Evolutionary conservation across 306 rosid species (phyloP).

Genomic region (Datisca glomerata): DNA sequence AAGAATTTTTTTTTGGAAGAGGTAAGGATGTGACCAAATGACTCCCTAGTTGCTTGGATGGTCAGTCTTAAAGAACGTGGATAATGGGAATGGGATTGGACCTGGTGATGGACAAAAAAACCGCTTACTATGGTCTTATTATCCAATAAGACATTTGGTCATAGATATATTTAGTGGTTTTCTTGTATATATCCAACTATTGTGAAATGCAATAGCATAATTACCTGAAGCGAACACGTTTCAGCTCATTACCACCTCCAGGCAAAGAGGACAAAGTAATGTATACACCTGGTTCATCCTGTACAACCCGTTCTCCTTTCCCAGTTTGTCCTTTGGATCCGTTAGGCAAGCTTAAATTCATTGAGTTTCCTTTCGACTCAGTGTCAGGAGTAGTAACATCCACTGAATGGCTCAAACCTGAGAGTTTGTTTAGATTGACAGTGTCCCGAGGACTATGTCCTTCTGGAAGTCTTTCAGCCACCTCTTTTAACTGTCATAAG

Average conservation of each 20-base stretch:
- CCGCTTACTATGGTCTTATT: too few species aligned
- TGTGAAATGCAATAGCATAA: constrained; percentile 2
- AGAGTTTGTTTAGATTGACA: constrained; percentile 27
- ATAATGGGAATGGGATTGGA: too few species aligned
- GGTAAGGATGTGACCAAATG: too few species aligned
- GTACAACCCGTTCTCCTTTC: constrained; percentile 73
- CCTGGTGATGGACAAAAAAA: too few species aligned
- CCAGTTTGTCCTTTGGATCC: constrained; percentile 36
- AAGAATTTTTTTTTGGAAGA: too few species aligned
- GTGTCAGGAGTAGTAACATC: constrained; percentile 25
- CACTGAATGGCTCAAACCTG: constrained; percentile 28
- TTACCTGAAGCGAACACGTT: constrained; percentile 95
- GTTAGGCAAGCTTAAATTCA: constrained; percentile 24
- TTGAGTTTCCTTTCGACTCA: constrained; percentile 32
- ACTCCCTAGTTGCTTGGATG: too few species aligned
- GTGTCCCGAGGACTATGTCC: constrained; percentile 23
- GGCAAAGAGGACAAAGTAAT: constrained; percentile 52
- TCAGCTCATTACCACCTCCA: constrained; percentile 67
- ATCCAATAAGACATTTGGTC: too few species aligned
- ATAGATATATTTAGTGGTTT: too few species aligned
- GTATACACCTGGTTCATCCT: constrained; percentile 88
- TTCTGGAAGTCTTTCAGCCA: constrained; percentile 49
- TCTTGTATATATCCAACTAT: too few species aligned
- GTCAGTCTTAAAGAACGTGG: too few species aligned
- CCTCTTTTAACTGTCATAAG: constrained; percentile 61